Evolutionary conservation across 345 rosid species (phyloP).

Genomic region (Brassica napus): Da-Ae NC_063444.1:40655501-40656000

Average conservation of each 20-base stretch:
- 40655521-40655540: conserved; percentile 37
- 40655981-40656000: conserved; percentile 34
- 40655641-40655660: conserved; percentile 38
- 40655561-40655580: background rate
- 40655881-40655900: conserved; percentile 95
- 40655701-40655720: conserved; percentile 22
- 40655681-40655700: background rate
- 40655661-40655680: background rate
- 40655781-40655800: conserved; percentile 71
- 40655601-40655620: conserved; percentile 40
- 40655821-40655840: conserved; percentile 89
- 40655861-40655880: conserved; percentile 97
- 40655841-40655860: conserved; percentile 91
- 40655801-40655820: conserved; percentile 79
- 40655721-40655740: conserved; percentile 38
- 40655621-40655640: conserved; percentile 28
- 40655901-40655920: conserved; percentile 82
- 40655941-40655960: conserved; percentile 83
- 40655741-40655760: conserved; percentile 51
- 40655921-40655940: conserved; percentile 54
- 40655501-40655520: conserved; percentile 49
- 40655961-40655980: conserved; percentile 68
- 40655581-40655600: conserved; percentile 20
- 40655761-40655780: conserved; percentile 61
- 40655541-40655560: background rate